phyloP scores from a whole-genome alignment of 2,329 filamentous ascomycete species.

The Talaromyces sp. region DNA sequence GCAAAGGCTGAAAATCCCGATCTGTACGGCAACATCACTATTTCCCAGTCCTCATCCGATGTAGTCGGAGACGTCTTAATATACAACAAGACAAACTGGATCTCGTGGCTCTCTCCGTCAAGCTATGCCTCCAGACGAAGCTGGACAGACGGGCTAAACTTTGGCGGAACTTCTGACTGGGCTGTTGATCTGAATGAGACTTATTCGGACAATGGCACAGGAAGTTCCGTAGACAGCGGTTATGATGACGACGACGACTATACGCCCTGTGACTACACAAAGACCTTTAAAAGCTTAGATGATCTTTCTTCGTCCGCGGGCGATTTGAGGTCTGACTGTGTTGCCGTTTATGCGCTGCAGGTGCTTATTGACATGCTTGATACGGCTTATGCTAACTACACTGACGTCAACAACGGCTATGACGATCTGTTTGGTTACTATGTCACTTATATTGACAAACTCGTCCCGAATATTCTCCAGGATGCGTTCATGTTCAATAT shows the following conservation, averaged over 20 bases:
- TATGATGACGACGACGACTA: not conserved
- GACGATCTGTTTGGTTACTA: not conserved
- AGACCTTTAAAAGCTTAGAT: not conserved
- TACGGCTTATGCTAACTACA: not conserved
- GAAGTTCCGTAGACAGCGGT: not conserved
- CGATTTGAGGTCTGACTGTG: not conserved
- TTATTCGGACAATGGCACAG: not conserved
- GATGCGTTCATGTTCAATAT: not conserved
- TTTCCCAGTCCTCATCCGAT: not conserved
- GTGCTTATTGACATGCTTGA: not conserved
- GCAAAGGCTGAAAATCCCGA: not conserved
- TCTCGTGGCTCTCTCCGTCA: not conserved
- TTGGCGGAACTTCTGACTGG: not conserved
- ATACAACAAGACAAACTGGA: not conserved
- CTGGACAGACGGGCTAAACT: not conserved
- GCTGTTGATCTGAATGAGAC: not conserved
- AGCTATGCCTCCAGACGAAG: not conserved
- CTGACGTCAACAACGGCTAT: not conserved
- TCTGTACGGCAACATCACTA: not conserved
- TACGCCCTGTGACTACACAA: not conserved
- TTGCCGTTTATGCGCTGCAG: not conserved
- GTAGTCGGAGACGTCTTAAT: not conserved
- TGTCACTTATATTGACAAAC: not conserved
- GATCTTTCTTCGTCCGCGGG: not conserved
- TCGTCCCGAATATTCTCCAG: not conserved